These are phyloP conservation scores for Aureobasidium namibiae DNA, from an alignment of 2,329 filamentous ascomycete species.

Conservation along the genomic window DNA sequence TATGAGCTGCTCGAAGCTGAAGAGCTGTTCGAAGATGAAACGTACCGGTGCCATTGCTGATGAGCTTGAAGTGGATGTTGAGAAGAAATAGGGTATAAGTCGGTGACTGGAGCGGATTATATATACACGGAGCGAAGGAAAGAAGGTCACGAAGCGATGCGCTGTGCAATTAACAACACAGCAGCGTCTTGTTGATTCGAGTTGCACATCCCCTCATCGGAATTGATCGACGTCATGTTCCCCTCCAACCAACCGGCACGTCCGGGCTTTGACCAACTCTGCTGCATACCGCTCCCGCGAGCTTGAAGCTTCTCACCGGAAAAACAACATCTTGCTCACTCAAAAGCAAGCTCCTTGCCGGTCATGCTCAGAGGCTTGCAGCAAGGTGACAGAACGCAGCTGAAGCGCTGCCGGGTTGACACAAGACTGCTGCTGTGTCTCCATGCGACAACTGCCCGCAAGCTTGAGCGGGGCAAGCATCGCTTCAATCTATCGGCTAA, in stretches of 20 bases:
- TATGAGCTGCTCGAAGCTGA: not conserved
- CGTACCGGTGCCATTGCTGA: slow-evolving; percentile 6
- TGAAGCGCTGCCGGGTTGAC: not conserved
- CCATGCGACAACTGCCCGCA: not conserved
- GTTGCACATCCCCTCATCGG: not conserved
- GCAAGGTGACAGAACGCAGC: not conserved
- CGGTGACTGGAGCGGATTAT: not conserved
- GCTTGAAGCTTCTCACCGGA: not conserved
- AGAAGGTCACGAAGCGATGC: not conserved
- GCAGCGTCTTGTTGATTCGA: not conserved
- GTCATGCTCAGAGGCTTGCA: not conserved
- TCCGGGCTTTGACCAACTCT: not conserved
- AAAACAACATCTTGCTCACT: not conserved
- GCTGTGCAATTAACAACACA: not conserved
- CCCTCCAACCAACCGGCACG: slow-evolving; percentile 1
- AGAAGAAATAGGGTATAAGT: not conserved
- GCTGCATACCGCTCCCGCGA: not conserved
- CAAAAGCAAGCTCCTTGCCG: not conserved
- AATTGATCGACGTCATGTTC: not conserved
- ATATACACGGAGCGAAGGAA: not conserved
- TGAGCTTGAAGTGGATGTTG: not conserved
- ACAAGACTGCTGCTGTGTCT: not conserved
- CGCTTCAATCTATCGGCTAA: not conserved
- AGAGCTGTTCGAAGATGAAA: slow-evolving; percentile 1
- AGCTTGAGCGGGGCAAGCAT: not conserved